These are phyloP conservation scores for Globisporangium spinosum DNA, from an alignment of 352 stramenopile genomes.

Conservation along the genomic window DNA sequence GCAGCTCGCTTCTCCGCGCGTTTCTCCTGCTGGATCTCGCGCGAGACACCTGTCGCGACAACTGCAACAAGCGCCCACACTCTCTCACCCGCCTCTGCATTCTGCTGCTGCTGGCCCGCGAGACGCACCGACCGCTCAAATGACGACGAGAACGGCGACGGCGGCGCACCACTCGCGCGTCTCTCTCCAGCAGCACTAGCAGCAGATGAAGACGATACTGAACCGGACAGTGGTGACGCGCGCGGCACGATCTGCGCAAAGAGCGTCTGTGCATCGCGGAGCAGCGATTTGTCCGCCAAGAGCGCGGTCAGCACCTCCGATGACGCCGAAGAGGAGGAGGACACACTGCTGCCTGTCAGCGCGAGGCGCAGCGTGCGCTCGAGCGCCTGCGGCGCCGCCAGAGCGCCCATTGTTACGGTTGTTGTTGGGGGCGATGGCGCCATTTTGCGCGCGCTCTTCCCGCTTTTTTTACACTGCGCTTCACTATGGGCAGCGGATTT, in stretches of 20 bases:
- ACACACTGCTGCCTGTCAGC: neutral
- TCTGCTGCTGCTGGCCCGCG: slow-evolving; percentile 3
- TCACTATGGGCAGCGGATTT: neutral
- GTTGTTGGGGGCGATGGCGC: neutral
- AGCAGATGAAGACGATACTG: neutral
- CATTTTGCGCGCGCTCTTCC: slow-evolving; percentile 14
- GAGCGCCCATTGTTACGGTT: neutral
- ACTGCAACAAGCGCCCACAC: slow-evolving; percentile 48
- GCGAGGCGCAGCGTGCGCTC: slow-evolving; percentile 7
- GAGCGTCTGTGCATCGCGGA: slow-evolving; percentile 33
- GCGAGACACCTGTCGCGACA: slow-evolving; percentile 37
- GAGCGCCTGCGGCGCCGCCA: neutral
- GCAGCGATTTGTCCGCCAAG: slow-evolving; percentile 19
- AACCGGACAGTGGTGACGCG: slow-evolving; percentile 4
- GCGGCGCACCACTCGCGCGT: neutral
- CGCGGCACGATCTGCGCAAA: slow-evolving; percentile 38
- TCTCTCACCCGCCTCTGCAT: slow-evolving; percentile 21
- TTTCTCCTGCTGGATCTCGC: slow-evolving; percentile 34
- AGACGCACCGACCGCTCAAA: slow-evolving; percentile 3
- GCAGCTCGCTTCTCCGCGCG: slow-evolving; percentile 3
- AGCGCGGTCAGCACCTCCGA: slow-evolving; percentile 4
- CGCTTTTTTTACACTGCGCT: slow-evolving; percentile 9
- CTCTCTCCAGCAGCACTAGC: neutral
- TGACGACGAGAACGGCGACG: slow-evolving; percentile 8
- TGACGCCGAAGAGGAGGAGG: neutral